Base-by-base conservation (phyloP, 352 stramenopile genomes). In the Pythium sp. region DNA sequence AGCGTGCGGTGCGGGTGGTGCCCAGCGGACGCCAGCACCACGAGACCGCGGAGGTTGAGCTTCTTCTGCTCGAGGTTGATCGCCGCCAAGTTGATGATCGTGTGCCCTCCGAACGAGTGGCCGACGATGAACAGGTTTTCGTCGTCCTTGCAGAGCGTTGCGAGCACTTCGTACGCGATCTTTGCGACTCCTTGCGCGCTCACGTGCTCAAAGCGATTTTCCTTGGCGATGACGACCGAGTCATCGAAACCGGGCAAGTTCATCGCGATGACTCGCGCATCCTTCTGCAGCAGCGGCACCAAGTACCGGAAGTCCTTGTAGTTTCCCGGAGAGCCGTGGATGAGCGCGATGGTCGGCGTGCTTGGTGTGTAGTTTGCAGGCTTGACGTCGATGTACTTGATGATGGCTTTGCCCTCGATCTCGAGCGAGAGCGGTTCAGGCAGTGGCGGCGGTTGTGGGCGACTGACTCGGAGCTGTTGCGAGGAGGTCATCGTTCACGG, bases 291-390 rank as follows among this genome's bases (percentile, higher is more conserved):
- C 24, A 82, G 56, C 15, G 82, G 82, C 36, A 90, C 79, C 32
- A 93, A 63, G 68, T 93, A 74, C 3, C 80, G 81, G 41, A 87
- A 93, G 67, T 91, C 82, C 8, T 62, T 53, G 70, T 87, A 90
- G 24, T 79, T 89, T 6, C 85, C 85, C 20, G 85, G 82, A 2
- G 79, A 80, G 3, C 85, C 82, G 54, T 93, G 85, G 11, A 91
- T 70, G 34, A 91, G 58, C 28, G 90, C 74, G 12, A 67, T 54
- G 5, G 61, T 67, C 15, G 49, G 49, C 18, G 60, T 58, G 60
- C 32, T 47, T 1, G 36, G 11, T 18, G 6, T 28, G 60, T 59
- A 57, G 26, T 22, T 30, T 11, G 47, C 47, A 36, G 71, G 6
- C 15, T 59, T 57, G n/a, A 68, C 41, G 56, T 85, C 77, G 7